phyloP scores from a whole-genome alignment of 495 filamentous ascomycete species.

The Glutinoglossum americanum region DNA sequence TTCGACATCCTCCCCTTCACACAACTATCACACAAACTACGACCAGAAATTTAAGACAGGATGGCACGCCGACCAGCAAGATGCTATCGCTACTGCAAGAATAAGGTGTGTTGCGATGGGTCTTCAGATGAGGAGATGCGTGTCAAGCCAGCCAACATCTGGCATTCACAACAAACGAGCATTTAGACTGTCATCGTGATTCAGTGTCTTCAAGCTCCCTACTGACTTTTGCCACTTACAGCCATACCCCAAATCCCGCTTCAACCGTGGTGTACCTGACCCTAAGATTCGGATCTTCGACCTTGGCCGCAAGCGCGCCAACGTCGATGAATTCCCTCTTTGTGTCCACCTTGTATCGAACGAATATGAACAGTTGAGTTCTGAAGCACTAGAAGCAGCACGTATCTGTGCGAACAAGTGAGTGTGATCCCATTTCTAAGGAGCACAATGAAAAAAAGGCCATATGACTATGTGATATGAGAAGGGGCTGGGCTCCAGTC shows the following conservation, averaged over 20 bases:
- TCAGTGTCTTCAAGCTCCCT: not conserved
- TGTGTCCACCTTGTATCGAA: conserved; percentile 98
- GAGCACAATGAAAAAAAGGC: no score
- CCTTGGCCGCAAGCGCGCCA: conserved; percentile 94
- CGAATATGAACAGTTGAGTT: conserved; percentile 97
- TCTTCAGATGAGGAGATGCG: conserved; percentile 4
- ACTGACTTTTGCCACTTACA: conserved; percentile 17
- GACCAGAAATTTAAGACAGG: conserved; percentile 27
- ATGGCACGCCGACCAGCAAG: conserved; percentile 97
- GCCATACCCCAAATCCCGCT: conserved; percentile 98
- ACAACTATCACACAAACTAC: not conserved
- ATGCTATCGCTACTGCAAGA: conserved; percentile 99
- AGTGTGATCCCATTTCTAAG: conserved; percentile 82
- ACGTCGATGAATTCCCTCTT: conserved; percentile 94
- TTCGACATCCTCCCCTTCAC: not conserved
- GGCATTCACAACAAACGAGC: not conserved
- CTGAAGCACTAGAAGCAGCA: conserved; percentile 94
- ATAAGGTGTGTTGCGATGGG: conserved; percentile 54
- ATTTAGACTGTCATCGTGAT: not conserved
- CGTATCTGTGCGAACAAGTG: conserved; percentile 99
- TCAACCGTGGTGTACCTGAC: conserved; percentile 99
- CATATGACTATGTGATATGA: no score
- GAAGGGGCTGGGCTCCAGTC: no score
- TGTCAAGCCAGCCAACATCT: not conserved
- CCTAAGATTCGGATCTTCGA: conserved; percentile 99